Evolutionary conservation across 352 stramenopile genomes (phyloP), one percentile per base, ranked within the genome.

Genomic region (Phytophthora ramorum): DNA sequence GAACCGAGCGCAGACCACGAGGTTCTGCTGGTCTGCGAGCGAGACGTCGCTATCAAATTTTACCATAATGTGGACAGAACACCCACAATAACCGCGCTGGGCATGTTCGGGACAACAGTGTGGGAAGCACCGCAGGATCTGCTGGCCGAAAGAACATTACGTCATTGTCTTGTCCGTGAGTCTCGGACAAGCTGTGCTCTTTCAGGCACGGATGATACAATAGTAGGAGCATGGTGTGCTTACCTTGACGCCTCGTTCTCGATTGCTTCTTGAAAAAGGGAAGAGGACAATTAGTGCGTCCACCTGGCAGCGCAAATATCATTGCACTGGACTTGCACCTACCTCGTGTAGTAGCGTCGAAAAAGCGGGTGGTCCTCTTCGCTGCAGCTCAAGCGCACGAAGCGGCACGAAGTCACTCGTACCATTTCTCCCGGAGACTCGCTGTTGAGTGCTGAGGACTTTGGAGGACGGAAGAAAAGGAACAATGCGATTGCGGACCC

Each of bases 61-160:
- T 7, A 34, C 28, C 28, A 34, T 7, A 34, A 57, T 19, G 37
- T 65, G 53, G 14, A 78, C 43, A 48, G 69, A 74, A 54, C 58
- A 73, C 22, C 69, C 64, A 56, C 69, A 78, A 48, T 78, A 78
- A 46, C 69, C 63, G 9, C 69, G 64, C 30, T 49, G 49, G 19
- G 56, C 53, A 50, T 78, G 69, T 19, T 69, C 59, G 6, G 69
- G 69, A 22, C 69, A 78, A 47, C 69, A 78, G 52, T 78, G 69
- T 10, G 69, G 69, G 41, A 78, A 78, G 52, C 69, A 78, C 8
- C 69, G 69, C 49, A 78, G 28, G 7, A 34, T 34, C 28, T 34
- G 28, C 12, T 2, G 28, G 12, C 28, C 28, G 7, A 34, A 34
- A 32, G 26, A 32, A 32, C 26, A 38, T 38, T 38, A 38, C 34